Conservation (phyloP, 2,329 filamentous ascomycete species). For the Nectriaceae sp. region DNA sequence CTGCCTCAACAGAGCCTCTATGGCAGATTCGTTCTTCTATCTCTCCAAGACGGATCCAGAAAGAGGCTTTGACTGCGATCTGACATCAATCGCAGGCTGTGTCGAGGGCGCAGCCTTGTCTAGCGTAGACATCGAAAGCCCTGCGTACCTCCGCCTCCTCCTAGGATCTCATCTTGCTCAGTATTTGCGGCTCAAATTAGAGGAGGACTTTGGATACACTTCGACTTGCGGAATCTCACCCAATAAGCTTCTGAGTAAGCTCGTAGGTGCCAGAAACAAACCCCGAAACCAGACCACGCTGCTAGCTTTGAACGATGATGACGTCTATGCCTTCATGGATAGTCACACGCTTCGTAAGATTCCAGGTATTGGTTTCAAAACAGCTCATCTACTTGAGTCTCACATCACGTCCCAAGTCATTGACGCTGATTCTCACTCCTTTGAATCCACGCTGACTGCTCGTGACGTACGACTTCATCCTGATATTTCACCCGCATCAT, state of each 20-base stretch:
- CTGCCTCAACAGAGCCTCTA: conserved; percentile 66
- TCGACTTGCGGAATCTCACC: conserved; percentile 86
- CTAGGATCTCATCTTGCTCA: conserved; percentile 81
- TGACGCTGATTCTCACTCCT: conserved; percentile 37
- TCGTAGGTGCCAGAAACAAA: conserved; percentile 83
- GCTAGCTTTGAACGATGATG: conserved; percentile 60
- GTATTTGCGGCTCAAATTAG: conserved; percentile 71
- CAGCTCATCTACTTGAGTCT: conserved; percentile 48
- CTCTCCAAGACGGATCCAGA: conserved; percentile 74
- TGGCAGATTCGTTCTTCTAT: conserved; percentile 76
- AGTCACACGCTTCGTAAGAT: conserved; percentile 75
- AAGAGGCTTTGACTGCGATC: conserved; percentile 78
- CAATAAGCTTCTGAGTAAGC: conserved; percentile 82
- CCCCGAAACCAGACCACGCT: conserved; percentile 86
- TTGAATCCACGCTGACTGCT: conserved; percentile 58
- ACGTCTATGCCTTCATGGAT: conserved; percentile 72
- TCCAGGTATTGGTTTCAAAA: conserved; percentile 83
- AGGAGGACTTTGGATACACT: conserved; percentile 79
- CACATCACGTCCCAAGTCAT: conserved; percentile 47
- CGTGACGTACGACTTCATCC: conserved; percentile 64
- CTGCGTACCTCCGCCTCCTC: conserved; percentile 61
- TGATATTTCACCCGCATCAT: conserved; percentile 60
- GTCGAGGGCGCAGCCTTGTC: conserved; percentile 37
- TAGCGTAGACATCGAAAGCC: conserved; percentile 33
- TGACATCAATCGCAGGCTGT: conserved; percentile 66